These are phyloP conservation scores for Suhomyces pyralidae DNA, from an alignment of 805 yeast species.

Conservation along the genomic window DNA sequence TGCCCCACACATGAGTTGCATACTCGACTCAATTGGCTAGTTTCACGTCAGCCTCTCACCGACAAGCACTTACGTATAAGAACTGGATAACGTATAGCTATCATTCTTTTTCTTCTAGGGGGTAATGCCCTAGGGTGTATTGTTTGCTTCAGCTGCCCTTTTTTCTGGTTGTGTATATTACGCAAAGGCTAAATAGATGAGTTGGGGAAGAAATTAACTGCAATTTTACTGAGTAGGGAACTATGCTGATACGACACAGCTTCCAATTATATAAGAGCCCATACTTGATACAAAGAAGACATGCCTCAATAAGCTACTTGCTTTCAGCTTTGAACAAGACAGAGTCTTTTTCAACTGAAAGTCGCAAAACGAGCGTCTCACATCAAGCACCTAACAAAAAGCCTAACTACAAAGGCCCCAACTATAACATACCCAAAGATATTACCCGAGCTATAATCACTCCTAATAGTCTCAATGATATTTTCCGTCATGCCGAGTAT, in stretches of 20 bases:
- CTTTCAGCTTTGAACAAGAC: constrained; percentile 4
- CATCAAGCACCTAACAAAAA: not conserved
- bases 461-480: constrained; percentile 20
- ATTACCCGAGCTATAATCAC: constrained; percentile 13
- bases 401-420: not conserved
- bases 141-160: not conserved
- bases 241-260: not conserved
- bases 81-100: constrained; percentile 6
- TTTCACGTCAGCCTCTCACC: not conserved
- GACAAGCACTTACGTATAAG: constrained; percentile 7
- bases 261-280: not conserved
- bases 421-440: not conserved
- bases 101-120: not conserved
- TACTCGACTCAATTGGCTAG: not conserved
- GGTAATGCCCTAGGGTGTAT: not conserved
- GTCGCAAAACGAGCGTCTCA: not conserved
- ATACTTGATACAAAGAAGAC: not conserved
- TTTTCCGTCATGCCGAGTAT: constrained; percentile 17
- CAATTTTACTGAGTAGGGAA: not conserved
- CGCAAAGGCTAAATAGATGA: not conserved
- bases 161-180: not conserved
- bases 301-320: constrained; percentile 6
- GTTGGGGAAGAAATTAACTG: not conserved
- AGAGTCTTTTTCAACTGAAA: not conserved
- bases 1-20: not conserved